Base-by-base conservation (phyloP, 345 rosid species). In the Kandelia obovata region DNA sequence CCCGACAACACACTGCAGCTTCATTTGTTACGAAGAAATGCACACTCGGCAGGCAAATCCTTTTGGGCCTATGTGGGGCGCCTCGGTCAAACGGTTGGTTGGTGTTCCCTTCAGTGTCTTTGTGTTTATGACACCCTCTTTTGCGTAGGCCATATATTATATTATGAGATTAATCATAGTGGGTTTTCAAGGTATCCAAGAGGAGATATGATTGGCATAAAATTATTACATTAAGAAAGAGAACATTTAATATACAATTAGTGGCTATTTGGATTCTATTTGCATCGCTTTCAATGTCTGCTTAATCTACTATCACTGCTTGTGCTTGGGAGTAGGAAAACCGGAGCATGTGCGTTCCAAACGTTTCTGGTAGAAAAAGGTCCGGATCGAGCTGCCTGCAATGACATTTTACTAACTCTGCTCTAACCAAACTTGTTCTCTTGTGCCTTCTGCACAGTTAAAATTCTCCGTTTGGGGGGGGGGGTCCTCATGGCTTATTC, bases 81-180 rank as follows among this genome's bases (percentile, higher is more conserved):
- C 71, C 85, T 74, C 23, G 78, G 87, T 85, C 84, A 80, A 81
- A 59, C 84, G 82, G 83, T 79, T 71, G 76, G 74, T 82, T 83
- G 88, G 81, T 73, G 82, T 76, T 80, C 80, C 82, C 67, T 78
- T 55, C 74, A 68, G 71, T 72, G 53, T 35, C 51, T 70, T 70
- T 49, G 70, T 69, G 61, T 49, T 73, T 69, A 66, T 58, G 66
- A 39, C 61, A 8, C 47, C 15, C 47, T 39, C 47, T 10, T 39
- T 39, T 16, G 13, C 47, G 13, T 39, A 11, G 15, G 13, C 47
- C 13, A 39, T 39, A 2, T 15, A 39, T 39, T 10, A 39, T 39
- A 23, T 46, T 2, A 23, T 27, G 55, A 26, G n/a, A 64, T 19
- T 23, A 64, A 51, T 28, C 2, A 30, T 27, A 67, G 35, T 53